phyloP scores from a whole-genome alignment of 768 basidiomycete species.

The Suillus paluster region DNA sequence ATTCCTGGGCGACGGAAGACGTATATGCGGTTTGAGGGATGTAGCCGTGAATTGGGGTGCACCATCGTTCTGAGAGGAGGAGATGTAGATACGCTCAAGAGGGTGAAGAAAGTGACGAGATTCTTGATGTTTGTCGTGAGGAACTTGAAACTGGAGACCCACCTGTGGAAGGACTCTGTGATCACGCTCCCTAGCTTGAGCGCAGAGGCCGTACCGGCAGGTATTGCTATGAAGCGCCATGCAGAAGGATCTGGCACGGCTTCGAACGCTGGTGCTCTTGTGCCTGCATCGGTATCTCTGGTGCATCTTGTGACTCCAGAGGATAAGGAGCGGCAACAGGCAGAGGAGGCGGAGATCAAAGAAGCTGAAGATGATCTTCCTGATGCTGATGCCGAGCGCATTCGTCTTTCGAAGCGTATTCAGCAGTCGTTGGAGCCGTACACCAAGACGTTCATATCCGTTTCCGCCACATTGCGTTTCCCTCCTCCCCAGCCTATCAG shows the following conservation, averaged over 20 bases:
- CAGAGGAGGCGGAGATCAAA: constrained; percentile 21
- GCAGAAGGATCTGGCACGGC: constrained; percentile 27
- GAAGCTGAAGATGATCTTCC: constrained; percentile 54
- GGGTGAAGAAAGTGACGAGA: constrained; percentile 90
- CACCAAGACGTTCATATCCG: constrained; percentile 85
- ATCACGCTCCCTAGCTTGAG: constrained; percentile 74
- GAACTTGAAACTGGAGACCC: constrained; percentile 92
- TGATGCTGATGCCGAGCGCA: constrained; percentile 73
- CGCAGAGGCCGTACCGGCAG: constrained; percentile 61
- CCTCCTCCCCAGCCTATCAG: constrained; percentile 89
- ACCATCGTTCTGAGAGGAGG: constrained; percentile 92
- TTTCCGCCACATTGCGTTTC: constrained; percentile 90
- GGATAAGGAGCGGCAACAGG: constrained; percentile 21
- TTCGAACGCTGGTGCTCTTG: constrained; percentile 15
- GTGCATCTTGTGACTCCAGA: constrained; percentile 24
- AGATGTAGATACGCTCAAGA: constrained; percentile 75
- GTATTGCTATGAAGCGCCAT: constrained; percentile 21
- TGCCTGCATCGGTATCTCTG: constrained; percentile 29
- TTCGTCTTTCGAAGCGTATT: constrained; percentile 75
- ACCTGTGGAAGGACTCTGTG: constrained; percentile 90
- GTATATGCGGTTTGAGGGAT: constrained; percentile 98
- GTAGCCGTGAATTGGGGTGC: constrained; percentile 90
- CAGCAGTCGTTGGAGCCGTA: constrained; percentile 86
- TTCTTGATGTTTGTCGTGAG: constrained; percentile 93
- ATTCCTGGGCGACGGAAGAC: constrained; percentile 97